phyloP scores from a whole-genome alignment of 2,329 filamentous ascomycete species.

The Aspergillus uvarum region DNA sequence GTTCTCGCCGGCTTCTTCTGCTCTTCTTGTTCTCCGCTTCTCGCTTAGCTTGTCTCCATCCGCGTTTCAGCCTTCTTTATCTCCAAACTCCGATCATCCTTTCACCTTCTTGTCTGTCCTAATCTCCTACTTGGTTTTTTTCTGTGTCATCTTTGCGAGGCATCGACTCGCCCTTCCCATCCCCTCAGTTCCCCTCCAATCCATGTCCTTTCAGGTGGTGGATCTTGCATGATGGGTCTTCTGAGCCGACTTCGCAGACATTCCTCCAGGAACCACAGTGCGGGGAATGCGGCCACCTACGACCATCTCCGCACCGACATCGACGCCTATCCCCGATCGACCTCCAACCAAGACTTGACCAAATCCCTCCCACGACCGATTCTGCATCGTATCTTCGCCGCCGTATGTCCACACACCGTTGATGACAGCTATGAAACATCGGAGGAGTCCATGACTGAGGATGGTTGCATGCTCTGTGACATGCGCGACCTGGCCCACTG shows the following conservation, averaged over 20 bases:
- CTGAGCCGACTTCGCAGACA: slow-evolving; percentile 31
- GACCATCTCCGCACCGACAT: slow-evolving; percentile 22
- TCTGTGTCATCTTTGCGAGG: neutral
- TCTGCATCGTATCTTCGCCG: slow-evolving; percentile 73
- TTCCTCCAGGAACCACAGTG: slow-evolving; percentile 29
- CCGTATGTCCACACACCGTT: slow-evolving; percentile 77
- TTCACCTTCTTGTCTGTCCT: neutral
- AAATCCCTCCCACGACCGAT: slow-evolving; percentile 65
- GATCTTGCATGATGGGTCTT: slow-evolving; percentile 30
- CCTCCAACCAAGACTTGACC: slow-evolving; percentile 37
- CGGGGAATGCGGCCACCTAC: slow-evolving; percentile 25
- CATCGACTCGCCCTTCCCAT: neutral
- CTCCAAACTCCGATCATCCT: slow-evolving; percentile 1
- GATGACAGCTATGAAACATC: slow-evolving; percentile 79
- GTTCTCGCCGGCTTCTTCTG: neutral
- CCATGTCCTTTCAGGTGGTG: slow-evolving; percentile 4
- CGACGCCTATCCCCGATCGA: slow-evolving; percentile 22
- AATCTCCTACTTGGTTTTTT: neutral
- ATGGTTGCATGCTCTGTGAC: slow-evolving; percentile 91
- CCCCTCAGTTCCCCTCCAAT: neutral
- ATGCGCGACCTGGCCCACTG: slow-evolving; percentile 83
- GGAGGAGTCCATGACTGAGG: slow-evolving; percentile 74
- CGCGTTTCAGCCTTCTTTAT: slow-evolving; percentile 1
- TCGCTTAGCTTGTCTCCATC: neutral
- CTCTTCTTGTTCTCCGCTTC: slow-evolving; percentile 1